Evolutionary conservation across 129 eudicot species (phyloP).

Genomic region (Tagetes erecta): DNA sequence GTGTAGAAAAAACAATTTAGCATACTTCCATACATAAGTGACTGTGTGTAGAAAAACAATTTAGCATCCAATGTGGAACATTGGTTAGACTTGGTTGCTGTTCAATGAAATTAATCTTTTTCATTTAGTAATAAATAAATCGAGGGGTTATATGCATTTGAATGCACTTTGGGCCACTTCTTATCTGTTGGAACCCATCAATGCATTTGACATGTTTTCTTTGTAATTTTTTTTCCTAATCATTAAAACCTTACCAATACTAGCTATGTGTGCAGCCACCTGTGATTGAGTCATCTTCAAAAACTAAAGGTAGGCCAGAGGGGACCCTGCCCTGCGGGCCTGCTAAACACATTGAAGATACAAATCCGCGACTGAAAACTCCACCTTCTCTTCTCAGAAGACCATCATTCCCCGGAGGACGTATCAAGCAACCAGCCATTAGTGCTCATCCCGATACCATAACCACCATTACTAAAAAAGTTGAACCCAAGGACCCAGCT

Average conservation of each 20-base stretch:
- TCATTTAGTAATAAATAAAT: not conserved
- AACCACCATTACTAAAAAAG: conserved; percentile 35
- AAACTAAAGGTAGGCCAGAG: conserved; percentile 71
- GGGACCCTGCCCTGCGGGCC: conserved; percentile 52
- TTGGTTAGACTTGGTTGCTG: not conserved
- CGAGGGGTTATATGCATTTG: not conserved
- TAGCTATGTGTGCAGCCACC: conserved; percentile 55
- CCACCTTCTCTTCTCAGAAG: conserved; percentile 68
- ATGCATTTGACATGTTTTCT: not conserved
- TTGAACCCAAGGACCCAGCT: conserved; percentile 27
- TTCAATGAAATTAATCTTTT: not conserved
- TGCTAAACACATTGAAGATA: conserved; percentile 52
- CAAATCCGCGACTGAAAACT: conserved; percentile 62
- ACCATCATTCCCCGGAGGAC: conserved; percentile 63
- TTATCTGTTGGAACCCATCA: not conserved
- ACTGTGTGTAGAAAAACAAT: not conserved
- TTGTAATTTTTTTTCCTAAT: not conserved
- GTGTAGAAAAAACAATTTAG: not conserved
- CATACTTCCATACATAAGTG: not conserved
- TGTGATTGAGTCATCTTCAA: conserved; percentile 55
- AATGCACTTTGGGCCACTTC: not conserved
- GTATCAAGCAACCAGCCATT: conserved; percentile 51
- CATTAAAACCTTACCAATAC: not conserved
- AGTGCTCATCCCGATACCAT: conserved; percentile 40
- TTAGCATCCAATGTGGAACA: not conserved